Evolutionary conservation across 441 rosid genomes (phyloP).

Genomic region (Gossypium schwendimanii): DNA sequence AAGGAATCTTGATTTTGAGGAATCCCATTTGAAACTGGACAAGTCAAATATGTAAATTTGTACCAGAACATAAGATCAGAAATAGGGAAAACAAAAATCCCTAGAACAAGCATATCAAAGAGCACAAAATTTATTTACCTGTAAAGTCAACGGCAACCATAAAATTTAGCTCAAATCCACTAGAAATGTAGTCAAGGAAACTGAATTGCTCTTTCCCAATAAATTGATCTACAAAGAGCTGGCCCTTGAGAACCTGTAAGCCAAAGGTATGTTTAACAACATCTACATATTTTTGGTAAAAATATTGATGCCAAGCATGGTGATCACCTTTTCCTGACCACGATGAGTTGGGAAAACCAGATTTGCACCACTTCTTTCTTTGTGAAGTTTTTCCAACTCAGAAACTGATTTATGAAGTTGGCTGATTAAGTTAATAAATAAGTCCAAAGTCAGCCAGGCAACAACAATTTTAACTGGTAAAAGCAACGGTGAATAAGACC

Average conservation of each 20-base stretch:
- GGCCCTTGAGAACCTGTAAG: slow-evolving; percentile 53
- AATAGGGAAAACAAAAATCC: neutral
- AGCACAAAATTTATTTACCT: slow-evolving; percentile 30
- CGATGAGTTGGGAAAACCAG: slow-evolving; percentile 32
- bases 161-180: slow-evolving; percentile 75
- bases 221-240: slow-evolving; percentile 60
- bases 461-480: neutral
- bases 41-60: slow-evolving; percentile 8
- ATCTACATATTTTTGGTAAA: neutral
- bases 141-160: slow-evolving; percentile 94
- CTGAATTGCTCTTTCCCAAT: slow-evolving; percentile 54
- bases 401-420: slow-evolving; percentile 60
- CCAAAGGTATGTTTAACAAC: slow-evolving; percentile 16
- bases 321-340: slow-evolving; percentile 53
- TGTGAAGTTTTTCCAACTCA: slow-evolving; percentile 53
- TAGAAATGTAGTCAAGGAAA: slow-evolving; percentile 79
- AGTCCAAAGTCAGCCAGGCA: slow-evolving; percentile 7
- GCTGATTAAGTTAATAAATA: slow-evolving; percentile 30
- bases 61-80: neutral
- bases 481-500: neutral
- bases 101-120: neutral
- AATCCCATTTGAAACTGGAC: slow-evolving; percentile 75
- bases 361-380: slow-evolving; percentile 37
- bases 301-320: neutral
- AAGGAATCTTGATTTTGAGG: slow-evolving; percentile 55